Conservation (phyloP, 805 yeast genomes). For the Schwanniomyces occidentalis region DNA sequence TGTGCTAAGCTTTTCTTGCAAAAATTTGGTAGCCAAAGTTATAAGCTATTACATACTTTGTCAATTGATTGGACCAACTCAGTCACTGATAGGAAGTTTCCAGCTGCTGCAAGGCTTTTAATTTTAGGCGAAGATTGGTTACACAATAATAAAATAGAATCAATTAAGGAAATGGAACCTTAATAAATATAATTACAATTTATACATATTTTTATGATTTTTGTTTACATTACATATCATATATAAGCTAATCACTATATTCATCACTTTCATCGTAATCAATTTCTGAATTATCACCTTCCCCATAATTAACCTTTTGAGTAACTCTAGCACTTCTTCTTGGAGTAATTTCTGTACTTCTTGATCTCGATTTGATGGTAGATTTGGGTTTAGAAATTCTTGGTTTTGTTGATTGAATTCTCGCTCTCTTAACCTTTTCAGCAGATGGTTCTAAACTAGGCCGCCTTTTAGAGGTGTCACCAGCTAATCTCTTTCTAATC, state of each 20-base stretch:
- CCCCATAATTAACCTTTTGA: slow-evolving; percentile 37
- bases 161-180: slow-evolving; percentile 44
- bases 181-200: slow-evolving; percentile 7
- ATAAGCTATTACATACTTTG: slow-evolving; percentile 54
- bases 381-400: no score
- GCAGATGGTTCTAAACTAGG: slow-evolving; percentile 24
- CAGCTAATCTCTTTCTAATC: slow-evolving; percentile 24
- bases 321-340: slow-evolving; percentile 45
- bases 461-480: slow-evolving; percentile 15
- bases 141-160: slow-evolving; percentile 44
- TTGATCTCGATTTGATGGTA: slow-evolving; percentile 7
- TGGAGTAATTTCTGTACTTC: slow-evolving; percentile 21
- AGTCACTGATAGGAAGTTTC: slow-evolving; percentile 52
- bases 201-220: neutral
- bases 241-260: slow-evolving; percentile 3
- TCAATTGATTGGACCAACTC: slow-evolving; percentile 53
- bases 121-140: slow-evolving; percentile 82
- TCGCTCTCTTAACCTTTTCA: slow-evolving; percentile 20
- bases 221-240: slow-evolving; percentile 6
- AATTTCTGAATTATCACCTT: slow-evolving; percentile 14
- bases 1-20: slow-evolving; percentile 55
- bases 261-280: slow-evolving; percentile 12
- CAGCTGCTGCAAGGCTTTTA: slow-evolving; percentile 77
- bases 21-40: slow-evolving; percentile 69
- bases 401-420: slow-evolving; percentile 17